phyloP scores from a whole-genome alignment of 1,284 basidiomycete genomes.

The Earliella scabrosa region DNA sequence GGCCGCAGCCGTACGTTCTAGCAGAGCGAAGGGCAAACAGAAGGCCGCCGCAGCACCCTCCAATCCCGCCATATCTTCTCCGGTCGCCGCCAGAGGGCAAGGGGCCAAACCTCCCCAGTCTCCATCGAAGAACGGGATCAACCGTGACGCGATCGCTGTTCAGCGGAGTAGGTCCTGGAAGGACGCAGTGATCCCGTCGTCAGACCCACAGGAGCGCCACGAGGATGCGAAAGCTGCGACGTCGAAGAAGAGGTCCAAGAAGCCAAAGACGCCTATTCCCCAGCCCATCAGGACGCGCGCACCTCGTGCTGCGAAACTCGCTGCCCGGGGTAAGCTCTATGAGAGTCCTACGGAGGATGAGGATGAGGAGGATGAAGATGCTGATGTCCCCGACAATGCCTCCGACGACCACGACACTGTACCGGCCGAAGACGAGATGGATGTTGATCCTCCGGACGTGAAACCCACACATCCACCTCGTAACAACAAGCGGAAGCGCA shows the following conservation, averaged over 20 bases:
- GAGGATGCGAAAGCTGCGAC: constrained; percentile 7
- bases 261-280: constrained; percentile 13
- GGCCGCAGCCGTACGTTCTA: constrained; percentile 14
- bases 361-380: constrained; percentile 27
- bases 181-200: constrained; percentile 22
- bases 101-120: neutral
- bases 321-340: constrained; percentile 8
- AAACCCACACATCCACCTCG: constrained; percentile 4
- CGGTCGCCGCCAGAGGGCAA: neutral
- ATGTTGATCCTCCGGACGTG: constrained; percentile 27
- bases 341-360: constrained; percentile 20
- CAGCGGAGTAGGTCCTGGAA: constrained; percentile 14
- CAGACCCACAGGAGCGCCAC: constrained; percentile 22
- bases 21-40: constrained; percentile 22
- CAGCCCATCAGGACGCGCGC: constrained; percentile 6
- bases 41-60: constrained; percentile 2
- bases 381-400: constrained; percentile 11
- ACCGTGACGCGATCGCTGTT: neutral
- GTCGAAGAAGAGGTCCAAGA: constrained; percentile 4
- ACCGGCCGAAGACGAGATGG: constrained; percentile 45
- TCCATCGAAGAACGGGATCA: neutral
- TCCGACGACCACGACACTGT: constrained; percentile 46
- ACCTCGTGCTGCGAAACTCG: constrained; percentile 21
- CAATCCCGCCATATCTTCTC: neutral
- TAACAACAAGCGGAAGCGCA: constrained; percentile 56